Evolutionary conservation across 768 basidiomycete species (phyloP).

Genomic region (Leccinum ochraceum): DNA sequence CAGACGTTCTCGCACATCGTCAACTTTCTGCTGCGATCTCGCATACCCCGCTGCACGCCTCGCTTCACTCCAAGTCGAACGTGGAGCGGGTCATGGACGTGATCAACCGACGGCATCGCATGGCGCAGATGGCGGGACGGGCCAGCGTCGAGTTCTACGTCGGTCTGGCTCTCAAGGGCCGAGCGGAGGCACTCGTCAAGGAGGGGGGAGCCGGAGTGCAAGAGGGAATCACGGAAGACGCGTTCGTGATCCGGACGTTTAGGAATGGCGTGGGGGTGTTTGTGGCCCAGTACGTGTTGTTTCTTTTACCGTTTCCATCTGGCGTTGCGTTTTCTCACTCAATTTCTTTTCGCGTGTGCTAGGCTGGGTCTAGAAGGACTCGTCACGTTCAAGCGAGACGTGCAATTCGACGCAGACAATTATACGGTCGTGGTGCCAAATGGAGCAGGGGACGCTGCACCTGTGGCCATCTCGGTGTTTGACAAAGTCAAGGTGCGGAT

Average conservation of each 20-base stretch:
- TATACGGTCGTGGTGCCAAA: conserved; percentile 78
- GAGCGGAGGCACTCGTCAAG: conserved; percentile 42
- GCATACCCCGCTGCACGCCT: conserved; percentile 78
- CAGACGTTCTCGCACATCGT: conserved; percentile 92
- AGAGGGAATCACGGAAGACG: conserved; percentile 66
- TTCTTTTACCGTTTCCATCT: not conserved
- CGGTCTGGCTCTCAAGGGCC: conserved; percentile 82
- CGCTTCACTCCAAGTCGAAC: conserved; percentile 83
- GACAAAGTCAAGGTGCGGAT: conserved; percentile 91
- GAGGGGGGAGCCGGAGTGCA: conserved; percentile 27
- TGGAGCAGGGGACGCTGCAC: conserved; percentile 24
- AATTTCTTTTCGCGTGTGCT: rapidly evolving
- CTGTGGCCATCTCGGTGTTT: conserved; percentile 80
- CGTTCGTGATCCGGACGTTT: conserved; percentile 92
- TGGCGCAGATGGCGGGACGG: conserved; percentile 97
- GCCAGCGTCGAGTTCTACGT: conserved; percentile 99
- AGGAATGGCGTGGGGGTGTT: conserved; percentile 97
- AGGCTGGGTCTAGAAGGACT: conserved; percentile 69
- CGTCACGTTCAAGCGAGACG: conserved; percentile 90
- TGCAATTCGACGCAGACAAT: conserved; percentile 87
- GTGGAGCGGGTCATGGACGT: conserved; percentile 85
- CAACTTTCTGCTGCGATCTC: conserved; percentile 91
- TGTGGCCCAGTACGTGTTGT: conserved; percentile 74
- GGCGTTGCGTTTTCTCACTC: not conserved
- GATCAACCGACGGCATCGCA: conserved; percentile 89